Evolutionary conservation across 2,329 filamentous ascomycete genomes (phyloP), one percentile per base, ranked within the genome.

Genomic region (Sclerotinia glacialis): DNA sequence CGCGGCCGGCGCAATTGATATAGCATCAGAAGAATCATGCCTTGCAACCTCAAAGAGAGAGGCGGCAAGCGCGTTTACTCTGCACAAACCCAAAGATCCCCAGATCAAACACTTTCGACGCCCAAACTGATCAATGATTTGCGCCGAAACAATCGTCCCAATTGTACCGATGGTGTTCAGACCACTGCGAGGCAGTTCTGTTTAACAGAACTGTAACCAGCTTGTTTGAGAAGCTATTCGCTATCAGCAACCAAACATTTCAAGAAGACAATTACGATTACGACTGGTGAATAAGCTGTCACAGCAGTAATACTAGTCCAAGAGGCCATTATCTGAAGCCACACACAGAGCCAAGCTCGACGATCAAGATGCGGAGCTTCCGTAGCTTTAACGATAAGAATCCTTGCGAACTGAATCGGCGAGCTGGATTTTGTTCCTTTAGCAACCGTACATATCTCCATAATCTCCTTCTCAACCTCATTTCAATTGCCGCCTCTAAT

Each of bases 91-190:
- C 26, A 87, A 71, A 5, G 84, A 86, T 52, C 89, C 89, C 11
- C 83, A 72, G 69, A 90, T 83, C 1, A 92, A 79, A 7, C 87
- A 88, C 74, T 83, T 83, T 55, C 89, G 84, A n/a, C 89, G 85
- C 49, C 89, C 89, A 62, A 83, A 87, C 70, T 83, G 83, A 75
- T 91, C 88, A 4, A 91, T 86, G 5, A 90, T 80, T 71, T 86
- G 34, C 18, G 61, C 80, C 64, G 79, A 81, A 66, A 83, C 81
- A 46, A 83, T 80, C 2, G 82, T 85, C 1, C 81, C 82, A 2
- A 83, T 68, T 34, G 84, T 81, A 16, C 82, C 82, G 59, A 84
- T 77, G 0, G 81, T 83, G 72, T 83, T 85, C 21, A 83, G 73
- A 7, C 81, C 79, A 7, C 83, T 1, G 82, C 79, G 12, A 85